Percentiles rank a stretch among this genome's conserved stretches.
phyloP scores from a whole-genome alignment of 2,329 filamentous ascomycete genomes.

The Cytospora mali region DNA sequence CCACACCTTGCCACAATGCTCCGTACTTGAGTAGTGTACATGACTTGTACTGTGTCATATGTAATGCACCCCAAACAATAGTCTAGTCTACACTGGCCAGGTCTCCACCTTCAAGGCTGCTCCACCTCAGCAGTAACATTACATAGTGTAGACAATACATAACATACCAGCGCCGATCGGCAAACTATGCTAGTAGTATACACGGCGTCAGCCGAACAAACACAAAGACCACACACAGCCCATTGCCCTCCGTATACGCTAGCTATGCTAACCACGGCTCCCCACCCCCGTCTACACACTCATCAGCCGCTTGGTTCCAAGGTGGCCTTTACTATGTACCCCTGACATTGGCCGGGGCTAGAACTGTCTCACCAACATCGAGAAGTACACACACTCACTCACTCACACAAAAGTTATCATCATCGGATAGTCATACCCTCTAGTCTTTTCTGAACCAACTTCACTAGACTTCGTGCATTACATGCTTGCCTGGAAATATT shows the following conservation, averaged over 20 bases:
- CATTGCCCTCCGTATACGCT: background rate
- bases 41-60: no score
- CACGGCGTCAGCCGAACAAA: background rate
- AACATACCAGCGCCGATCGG: no score
- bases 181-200: no score
- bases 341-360: background rate
- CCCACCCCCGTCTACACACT: background rate
- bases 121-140: background rate
- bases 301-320: background rate
- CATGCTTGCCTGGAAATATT: background rate
- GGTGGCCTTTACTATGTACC: no score
- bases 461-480: constrained; percentile 3
- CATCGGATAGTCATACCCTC: background rate
- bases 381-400: background rate
- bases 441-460: background rate
- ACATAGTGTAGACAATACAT: no score
- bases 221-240: background rate
- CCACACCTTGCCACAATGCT: background rate
- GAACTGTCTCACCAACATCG: background rate
- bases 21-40: no score
- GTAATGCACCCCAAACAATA: background rate
- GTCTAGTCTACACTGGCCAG: no score
- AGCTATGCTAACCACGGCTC: background rate
- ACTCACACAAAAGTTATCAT: no score
- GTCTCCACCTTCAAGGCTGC: background rate